A percentile compares a stretch with the other conserved stretches of the same genome.
phyloP scores from a whole-genome alignment of 192 early-diverging fungal species.

The Physocladia obscura region DNA sequence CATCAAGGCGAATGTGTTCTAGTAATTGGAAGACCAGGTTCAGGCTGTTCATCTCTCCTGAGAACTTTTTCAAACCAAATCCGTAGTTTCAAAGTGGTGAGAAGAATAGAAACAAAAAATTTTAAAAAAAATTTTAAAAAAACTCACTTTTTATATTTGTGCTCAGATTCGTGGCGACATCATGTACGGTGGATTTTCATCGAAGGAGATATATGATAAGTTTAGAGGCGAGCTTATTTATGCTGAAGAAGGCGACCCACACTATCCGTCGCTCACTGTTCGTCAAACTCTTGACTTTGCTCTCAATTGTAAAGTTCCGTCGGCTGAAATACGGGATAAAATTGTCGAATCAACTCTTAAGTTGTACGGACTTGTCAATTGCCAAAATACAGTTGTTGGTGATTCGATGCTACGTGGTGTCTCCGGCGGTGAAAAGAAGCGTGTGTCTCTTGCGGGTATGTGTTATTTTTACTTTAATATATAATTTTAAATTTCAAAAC shows the following conservation, averaged over 20 bases:
- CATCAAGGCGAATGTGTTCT: slow-evolving; percentile 59
- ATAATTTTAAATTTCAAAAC: slow-evolving; percentile 9
- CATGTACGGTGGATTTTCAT: slow-evolving; percentile 66
- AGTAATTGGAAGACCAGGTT: slow-evolving; percentile 67
- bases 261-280: slow-evolving; percentile 74
- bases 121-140: no score
- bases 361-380: slow-evolving; percentile 31
- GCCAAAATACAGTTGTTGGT: slow-evolving; percentile 55
- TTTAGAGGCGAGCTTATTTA: slow-evolving; percentile 74
- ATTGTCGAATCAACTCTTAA: slow-evolving; percentile 40
- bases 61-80: slow-evolving; percentile 58
- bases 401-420: slow-evolving; percentile 72
- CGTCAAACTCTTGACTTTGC: slow-evolving; percentile 78
- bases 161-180: slow-evolving; percentile 49
- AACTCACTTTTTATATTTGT: background rate
- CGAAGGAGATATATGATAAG: slow-evolving; percentile 52
- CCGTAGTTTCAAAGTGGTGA: slow-evolving; percentile 35
- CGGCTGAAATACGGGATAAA: slow-evolving; percentile 48
- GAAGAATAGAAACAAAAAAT: no score
- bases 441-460: slow-evolving; percentile 77
- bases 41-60: slow-evolving; percentile 65
- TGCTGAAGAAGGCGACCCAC: slow-evolving; percentile 80
- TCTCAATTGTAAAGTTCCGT: slow-evolving; percentile 59
- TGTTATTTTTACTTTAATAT: background rate
- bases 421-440: slow-evolving; percentile 84